These are phyloP conservation scores for Grigorovia humatica DNA, from an alignment of 805 yeast species.

Conservation along the genomic window DNA sequence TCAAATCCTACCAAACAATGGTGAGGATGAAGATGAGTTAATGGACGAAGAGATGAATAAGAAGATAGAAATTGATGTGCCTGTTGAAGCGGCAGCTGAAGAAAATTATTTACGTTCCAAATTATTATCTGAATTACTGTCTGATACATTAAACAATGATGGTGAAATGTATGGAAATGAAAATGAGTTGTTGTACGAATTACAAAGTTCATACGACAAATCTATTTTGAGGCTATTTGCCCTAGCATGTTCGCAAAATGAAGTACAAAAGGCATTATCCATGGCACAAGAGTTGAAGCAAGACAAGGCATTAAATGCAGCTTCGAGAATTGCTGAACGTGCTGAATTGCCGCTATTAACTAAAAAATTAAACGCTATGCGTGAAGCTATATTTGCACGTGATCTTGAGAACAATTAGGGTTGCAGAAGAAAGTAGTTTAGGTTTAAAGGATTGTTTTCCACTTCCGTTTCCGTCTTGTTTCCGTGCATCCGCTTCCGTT, in stretches of 20 bases:
- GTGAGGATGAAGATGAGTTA: constrained; percentile 13
- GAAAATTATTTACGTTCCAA: constrained; percentile 54
- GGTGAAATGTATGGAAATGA: constrained; percentile 36
- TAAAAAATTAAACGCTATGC: constrained; percentile 41
- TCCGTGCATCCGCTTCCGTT: too few species aligned
- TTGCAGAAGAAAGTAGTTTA: constrained; percentile 1
- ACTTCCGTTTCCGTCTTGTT: too few species aligned
- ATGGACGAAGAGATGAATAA: constrained; percentile 11
- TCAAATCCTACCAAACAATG: constrained; percentile 7
- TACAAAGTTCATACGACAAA: constrained; percentile 58
- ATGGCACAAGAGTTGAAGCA: constrained; percentile 59
- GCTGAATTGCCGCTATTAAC: constrained; percentile 44
- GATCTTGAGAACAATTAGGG: constrained; percentile 11
- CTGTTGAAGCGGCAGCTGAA: constrained; percentile 36
- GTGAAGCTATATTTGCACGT: constrained; percentile 34
- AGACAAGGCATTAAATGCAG: constrained; percentile 75
- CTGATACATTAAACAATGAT: constrained; percentile 42
- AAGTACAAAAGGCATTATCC: constrained; percentile 55
- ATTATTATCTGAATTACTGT: constrained; percentile 50
- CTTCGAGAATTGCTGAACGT: constrained; percentile 74
- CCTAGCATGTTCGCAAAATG: constrained; percentile 56
- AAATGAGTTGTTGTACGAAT: constrained; percentile 41
- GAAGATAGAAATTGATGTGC: constrained; percentile 21
- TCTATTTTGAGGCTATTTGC: constrained; percentile 70
- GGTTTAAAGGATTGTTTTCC: too few species aligned